These are phyloP conservation scores for Umbelopsis isabellina DNA, from an alignment of 192 early-diverging fungal genomes.

Conservation along the genomic window DNA sequence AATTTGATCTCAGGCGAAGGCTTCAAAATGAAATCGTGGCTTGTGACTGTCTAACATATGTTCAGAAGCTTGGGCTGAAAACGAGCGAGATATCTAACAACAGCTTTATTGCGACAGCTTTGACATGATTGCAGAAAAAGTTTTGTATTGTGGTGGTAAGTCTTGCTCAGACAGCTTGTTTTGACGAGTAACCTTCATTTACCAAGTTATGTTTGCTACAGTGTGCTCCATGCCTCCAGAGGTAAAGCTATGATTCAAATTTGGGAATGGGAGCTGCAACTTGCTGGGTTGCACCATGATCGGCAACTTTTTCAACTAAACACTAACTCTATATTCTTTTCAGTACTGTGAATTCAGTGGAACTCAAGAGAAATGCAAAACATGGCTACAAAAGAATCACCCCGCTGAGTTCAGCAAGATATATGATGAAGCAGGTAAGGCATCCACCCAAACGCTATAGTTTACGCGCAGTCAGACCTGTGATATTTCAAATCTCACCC, in stretches of 20 bases:
- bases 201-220: background rate
- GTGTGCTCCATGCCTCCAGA: constrained; percentile 53
- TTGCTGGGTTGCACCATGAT: background rate
- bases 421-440: constrained; percentile 40
- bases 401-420: constrained; percentile 60
- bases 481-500: too few species aligned
- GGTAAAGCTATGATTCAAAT: constrained; percentile 26
- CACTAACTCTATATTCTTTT: background rate
- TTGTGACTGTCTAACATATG: constrained; percentile 4
- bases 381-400: constrained; percentile 70
- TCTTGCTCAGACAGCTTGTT: background rate
- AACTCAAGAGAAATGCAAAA: constrained; percentile 79
- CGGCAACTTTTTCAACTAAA: background rate
- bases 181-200: background rate
- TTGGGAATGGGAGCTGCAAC: background rate
- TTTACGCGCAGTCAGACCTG: too few species aligned
- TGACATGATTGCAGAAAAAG: constrained; percentile 32
- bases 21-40: background rate
- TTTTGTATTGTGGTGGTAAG: constrained; percentile 52
- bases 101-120: background rate
- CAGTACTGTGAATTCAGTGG: constrained; percentile 94
- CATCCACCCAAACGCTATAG: too few species aligned
- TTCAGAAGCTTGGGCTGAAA: background rate
- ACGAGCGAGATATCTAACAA: background rate
- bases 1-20: too few species aligned